phyloP scores from a whole-genome alignment of 192 early-diverging fungal species.

The Entophlyctis luteolus region DNA sequence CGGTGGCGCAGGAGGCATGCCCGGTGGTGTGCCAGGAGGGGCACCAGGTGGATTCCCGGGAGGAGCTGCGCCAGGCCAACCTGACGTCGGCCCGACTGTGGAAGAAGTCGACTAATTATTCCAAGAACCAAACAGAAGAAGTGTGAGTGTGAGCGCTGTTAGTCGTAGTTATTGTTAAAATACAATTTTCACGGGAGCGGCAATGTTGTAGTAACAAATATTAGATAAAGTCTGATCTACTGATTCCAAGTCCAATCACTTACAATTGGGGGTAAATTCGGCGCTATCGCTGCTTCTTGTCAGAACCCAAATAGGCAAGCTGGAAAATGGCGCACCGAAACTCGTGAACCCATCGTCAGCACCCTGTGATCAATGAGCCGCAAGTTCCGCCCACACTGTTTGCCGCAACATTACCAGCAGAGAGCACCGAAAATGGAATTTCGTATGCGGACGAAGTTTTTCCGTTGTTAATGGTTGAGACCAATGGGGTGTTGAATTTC shows the following conservation, averaged over 20 bases:
- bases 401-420: background rate
- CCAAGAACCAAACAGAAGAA: too few species aligned
- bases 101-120: slow-evolving; percentile 43
- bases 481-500: background rate
- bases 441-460: background rate
- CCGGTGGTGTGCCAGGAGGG: too few species aligned
- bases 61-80: slow-evolving; percentile 68
- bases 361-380: background rate
- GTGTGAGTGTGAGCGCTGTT: too few species aligned
- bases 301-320: background rate
- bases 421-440: background rate
- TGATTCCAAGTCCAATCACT: too few species aligned
- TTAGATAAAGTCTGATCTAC: too few species aligned
- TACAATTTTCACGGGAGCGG: too few species aligned
- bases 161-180: too few species aligned
- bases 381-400: background rate
- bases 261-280: too few species aligned
- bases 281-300: background rate
- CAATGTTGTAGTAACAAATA: too few species aligned
- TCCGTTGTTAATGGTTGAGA: background rate
- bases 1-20: slow-evolving; percentile 71
- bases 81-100: slow-evolving; percentile 52
- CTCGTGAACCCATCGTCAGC: background rate
- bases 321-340: slow-evolving; percentile 9
- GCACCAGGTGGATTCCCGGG: slow-evolving; percentile 64